phyloP scores from a whole-genome alignment of 2,329 filamentous ascomycete genomes.

The Claviceps digitariae region DNA sequence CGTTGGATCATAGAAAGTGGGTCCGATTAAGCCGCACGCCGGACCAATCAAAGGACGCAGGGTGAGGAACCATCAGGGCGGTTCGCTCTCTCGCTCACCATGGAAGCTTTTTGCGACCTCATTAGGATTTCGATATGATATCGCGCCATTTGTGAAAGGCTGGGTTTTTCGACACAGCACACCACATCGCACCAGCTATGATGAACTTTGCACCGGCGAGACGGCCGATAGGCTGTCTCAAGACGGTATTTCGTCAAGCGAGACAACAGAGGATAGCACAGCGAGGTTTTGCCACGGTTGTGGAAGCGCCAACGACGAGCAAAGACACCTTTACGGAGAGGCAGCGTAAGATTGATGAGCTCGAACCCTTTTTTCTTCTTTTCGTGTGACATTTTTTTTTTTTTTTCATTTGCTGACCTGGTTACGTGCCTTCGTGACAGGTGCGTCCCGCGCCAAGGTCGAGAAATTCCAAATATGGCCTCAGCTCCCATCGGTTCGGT shows the following conservation, averaged over 20 bases:
- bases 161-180: constrained; percentile 5
- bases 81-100: not conserved
- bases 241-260: constrained; percentile 46
- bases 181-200: constrained; percentile 11
- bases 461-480: constrained; percentile 38
- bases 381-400: not conserved
- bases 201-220: constrained; percentile 49
- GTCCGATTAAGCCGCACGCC: constrained; percentile 18
- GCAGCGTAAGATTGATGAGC: constrained; percentile 21
- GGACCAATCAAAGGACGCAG: constrained; percentile 22
- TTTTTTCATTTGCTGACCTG: constrained; percentile 7
- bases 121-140: not conserved
- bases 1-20: constrained; percentile 6
- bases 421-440: constrained; percentile 10
- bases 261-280: constrained; percentile 32
- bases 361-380: not conserved
- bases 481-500: constrained; percentile 39
- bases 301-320: constrained; percentile 9
- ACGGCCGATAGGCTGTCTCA: constrained; percentile 60
- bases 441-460: constrained; percentile 21
- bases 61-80: too few relatives aligned
- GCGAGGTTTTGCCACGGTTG: constrained; percentile 35
- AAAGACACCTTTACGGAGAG: constrained; percentile 17
- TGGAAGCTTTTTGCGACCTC: not conserved
- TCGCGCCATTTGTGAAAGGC: not conserved